Evolutionary conservation across 1,284 basidiomycete species (phyloP).

Genomic region (Naganishia sp.): DNA sequence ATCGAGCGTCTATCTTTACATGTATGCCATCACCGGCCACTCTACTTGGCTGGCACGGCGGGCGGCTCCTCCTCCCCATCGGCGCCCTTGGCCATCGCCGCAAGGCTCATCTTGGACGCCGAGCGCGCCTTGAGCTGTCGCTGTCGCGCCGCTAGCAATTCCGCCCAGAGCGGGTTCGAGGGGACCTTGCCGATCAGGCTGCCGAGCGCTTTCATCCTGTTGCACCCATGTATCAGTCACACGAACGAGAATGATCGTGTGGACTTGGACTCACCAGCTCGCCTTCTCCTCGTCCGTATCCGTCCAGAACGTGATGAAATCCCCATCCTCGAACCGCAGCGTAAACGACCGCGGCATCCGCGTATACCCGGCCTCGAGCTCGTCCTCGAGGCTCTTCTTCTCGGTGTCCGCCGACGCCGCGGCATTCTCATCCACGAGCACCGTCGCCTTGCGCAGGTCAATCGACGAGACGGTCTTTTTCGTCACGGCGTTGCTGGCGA

Average conservation of each 20-base stretch:
- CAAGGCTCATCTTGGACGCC: slow-evolving; percentile 7
- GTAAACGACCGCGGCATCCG: slow-evolving; percentile 74
- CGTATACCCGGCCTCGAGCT: slow-evolving; percentile 67
- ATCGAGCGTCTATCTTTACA: background rate
- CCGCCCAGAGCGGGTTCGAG: slow-evolving; percentile 85
- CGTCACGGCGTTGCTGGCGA: slow-evolving; percentile 93
- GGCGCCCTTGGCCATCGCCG: background rate
- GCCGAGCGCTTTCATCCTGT: slow-evolving; percentile 76
- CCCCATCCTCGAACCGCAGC: slow-evolving; percentile 73
- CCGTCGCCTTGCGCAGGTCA: slow-evolving; percentile 79
- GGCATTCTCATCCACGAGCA: slow-evolving; percentile 70
- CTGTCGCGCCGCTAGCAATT: slow-evolving; percentile 70
- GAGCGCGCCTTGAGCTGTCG: slow-evolving; percentile 57
- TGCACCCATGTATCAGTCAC: slow-evolving; percentile 13
- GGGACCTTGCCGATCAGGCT: slow-evolving; percentile 83
- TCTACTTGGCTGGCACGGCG: slow-evolving; percentile 17
- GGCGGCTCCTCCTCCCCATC: background rate
- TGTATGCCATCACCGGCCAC: no score
- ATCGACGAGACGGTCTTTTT: slow-evolving; percentile 87
- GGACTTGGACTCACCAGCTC: slow-evolving; percentile 66
- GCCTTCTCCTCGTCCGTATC: slow-evolving; percentile 86
- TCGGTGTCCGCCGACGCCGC: slow-evolving; percentile 23
- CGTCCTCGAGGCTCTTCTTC: slow-evolving; percentile 56
- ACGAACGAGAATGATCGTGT: no score
- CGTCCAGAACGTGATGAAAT: slow-evolving; percentile 86